A percentile compares a stretch with the other conserved stretches of the same genome.
Conservation (phyloP, 179 eudicot genomes). For the Heliamphora pulchella region DNA sequence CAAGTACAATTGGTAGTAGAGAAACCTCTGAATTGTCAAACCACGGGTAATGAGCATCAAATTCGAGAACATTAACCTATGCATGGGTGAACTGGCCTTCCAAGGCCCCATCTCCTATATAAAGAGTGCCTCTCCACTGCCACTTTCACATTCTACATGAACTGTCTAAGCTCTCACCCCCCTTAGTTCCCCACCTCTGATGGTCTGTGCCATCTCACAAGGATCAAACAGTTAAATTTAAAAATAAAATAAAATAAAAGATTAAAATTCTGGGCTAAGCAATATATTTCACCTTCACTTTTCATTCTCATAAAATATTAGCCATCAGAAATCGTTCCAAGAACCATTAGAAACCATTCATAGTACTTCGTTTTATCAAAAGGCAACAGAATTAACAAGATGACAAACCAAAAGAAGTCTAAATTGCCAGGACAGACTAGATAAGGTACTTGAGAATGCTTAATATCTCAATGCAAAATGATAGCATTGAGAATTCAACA, state of each 20-base stretch:
- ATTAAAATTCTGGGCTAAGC: background rate
- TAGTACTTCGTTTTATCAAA: background rate
- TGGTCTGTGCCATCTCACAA: background rate
- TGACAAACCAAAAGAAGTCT: background rate
- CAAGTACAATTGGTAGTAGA: too few species aligned
- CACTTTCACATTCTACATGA: too few species aligned
- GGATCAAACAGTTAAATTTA: background rate
- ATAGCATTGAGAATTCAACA: background rate
- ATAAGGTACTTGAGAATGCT: background rate
- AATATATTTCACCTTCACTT: background rate
- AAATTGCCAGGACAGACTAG: background rate
- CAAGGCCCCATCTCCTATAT: too few species aligned
- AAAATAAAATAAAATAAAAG: background rate
- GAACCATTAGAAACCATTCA: background rate
- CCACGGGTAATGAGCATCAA: too few species aligned
- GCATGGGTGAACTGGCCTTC: too few species aligned
- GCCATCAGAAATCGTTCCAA: constrained; percentile 8
- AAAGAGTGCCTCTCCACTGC: too few species aligned
- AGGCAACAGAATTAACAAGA: background rate
- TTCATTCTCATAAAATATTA: background rate
- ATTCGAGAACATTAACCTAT: too few species aligned
- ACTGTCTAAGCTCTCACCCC: too few species aligned
- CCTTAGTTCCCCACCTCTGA: too few species aligned
- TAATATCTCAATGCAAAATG: background rate
- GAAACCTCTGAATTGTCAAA: too few species aligned